A percentile compares a stretch with the other conserved stretches of the same genome.
Evolutionary conservation across 192 early-diverging fungal species (phyloP).

Genomic region (Funneliformis mosseae): DNA sequence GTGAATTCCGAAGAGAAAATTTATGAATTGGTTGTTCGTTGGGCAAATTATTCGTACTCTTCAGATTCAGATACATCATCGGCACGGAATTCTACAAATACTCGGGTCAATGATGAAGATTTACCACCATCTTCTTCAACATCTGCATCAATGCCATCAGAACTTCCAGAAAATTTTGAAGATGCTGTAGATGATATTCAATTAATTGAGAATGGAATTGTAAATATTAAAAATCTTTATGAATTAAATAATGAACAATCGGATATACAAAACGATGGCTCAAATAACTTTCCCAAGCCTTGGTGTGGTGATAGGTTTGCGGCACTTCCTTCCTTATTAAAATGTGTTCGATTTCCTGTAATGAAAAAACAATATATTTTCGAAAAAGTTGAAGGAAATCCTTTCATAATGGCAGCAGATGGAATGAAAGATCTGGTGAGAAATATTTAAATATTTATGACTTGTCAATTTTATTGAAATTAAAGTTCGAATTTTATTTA

Average conservation of each 20-base stretch:
- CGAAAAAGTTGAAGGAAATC: conserved; percentile 32
- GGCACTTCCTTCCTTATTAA: conserved; percentile 34
- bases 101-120: neutral
- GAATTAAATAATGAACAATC: neutral
- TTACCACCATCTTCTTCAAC: neutral
- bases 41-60: conserved; percentile 32
- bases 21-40: conserved; percentile 37
- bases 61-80: neutral
- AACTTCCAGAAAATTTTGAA: conserved; percentile 13
- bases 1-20: conserved; percentile 35
- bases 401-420: conserved; percentile 5
- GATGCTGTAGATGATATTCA: neutral
- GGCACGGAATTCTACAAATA: neutral
- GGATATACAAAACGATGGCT: neutral
- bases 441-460: neutral
- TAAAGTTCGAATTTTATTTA: neutral
- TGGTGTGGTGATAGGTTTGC: conserved; percentile 28
- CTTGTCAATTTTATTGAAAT: neutral
- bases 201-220: neutral
- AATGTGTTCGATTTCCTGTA: conserved; percentile 42
- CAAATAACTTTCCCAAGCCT: conserved; percentile 20
- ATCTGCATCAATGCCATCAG: conserved; percentile 29
- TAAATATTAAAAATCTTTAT: neutral
- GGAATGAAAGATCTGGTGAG: conserved; percentile 14
- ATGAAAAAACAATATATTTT: conserved; percentile 39